A percentile compares a stretch with the other conserved stretches of the same genome.
These are phyloP conservation scores for Cicer judaicum DNA, from an alignment of 306 rosid genomes.

Conservation along the genomic window DNA sequence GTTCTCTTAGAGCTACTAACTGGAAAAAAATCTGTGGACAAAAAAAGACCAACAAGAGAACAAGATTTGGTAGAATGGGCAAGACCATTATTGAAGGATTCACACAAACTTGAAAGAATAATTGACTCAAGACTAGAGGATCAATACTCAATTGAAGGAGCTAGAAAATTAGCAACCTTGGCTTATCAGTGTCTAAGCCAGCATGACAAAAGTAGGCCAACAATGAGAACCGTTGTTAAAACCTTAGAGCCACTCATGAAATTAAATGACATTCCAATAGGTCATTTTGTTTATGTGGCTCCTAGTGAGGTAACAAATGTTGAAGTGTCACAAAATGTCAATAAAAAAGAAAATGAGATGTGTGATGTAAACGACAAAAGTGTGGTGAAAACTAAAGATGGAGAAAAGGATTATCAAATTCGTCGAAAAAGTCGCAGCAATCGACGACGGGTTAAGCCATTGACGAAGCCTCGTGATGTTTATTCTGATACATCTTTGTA, in stretches of 20 bases:
- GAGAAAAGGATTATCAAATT: constrained; percentile 38
- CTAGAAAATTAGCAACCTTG: constrained; percentile 64
- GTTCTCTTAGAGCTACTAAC: constrained; percentile 86
- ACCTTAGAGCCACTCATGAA: constrained; percentile 65
- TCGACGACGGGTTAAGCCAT: constrained; percentile 48
- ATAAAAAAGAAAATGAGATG: constrained; percentile 31
- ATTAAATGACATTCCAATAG: constrained; percentile 64
- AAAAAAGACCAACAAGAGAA: constrained; percentile 64
- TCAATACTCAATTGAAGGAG: constrained; percentile 75
- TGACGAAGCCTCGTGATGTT: constrained; percentile 60
- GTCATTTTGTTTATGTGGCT: constrained; percentile 80
- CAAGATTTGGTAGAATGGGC: constrained; percentile 91
- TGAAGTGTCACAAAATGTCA: constrained; percentile 13
- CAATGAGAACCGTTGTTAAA: constrained; percentile 77
- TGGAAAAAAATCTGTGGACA: constrained; percentile 73
- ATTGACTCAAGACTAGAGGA: constrained; percentile 86
- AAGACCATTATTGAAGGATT: constrained; percentile 70
- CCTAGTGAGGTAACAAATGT: constrained; percentile 48
- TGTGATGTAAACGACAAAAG: constrained; percentile 19
- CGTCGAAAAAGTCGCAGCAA: constrained; percentile 52
- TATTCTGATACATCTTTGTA: constrained; percentile 78
- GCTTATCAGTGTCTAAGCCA: constrained; percentile 77
- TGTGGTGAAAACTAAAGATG: constrained; percentile 32
- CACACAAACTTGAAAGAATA: constrained; percentile 65
- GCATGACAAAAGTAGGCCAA: constrained; percentile 74